These are phyloP conservation scores for Fusarium sp. DNA, from an alignment of 2,329 filamentous ascomycete genomes.

Conservation along the genomic window DNA sequence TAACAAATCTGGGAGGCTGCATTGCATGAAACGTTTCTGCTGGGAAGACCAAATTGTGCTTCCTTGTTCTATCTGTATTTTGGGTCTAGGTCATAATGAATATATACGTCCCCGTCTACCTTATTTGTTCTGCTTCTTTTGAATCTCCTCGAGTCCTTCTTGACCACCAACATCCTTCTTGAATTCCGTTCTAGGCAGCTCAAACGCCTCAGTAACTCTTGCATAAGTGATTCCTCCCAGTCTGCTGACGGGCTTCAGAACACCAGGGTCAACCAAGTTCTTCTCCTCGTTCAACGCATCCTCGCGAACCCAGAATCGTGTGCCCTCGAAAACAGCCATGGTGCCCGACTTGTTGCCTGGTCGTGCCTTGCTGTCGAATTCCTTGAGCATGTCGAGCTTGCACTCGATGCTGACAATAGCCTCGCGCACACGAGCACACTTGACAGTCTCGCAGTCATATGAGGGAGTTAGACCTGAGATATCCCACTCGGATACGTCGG, in stretches of 20 bases:
- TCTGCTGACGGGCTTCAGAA: slow-evolving; percentile 80
- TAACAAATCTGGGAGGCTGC: background rate
- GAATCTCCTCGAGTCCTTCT: slow-evolving; percentile 67
- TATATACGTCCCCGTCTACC: slow-evolving; percentile 11
- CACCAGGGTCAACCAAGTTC: slow-evolving; percentile 78
- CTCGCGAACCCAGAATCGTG: slow-evolving; percentile 88
- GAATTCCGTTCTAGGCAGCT: slow-evolving; percentile 74
- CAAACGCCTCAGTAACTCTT: slow-evolving; percentile 74
- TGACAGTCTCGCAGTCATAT: slow-evolving; percentile 71
- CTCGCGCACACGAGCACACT: slow-evolving; percentile 80
- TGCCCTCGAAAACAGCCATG: slow-evolving; percentile 82
- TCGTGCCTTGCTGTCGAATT: slow-evolving; percentile 78
- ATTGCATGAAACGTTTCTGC: background rate
- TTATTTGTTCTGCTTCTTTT: slow-evolving; percentile 38
- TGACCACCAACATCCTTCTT: slow-evolving; percentile 62
- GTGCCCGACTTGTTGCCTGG: slow-evolving; percentile 81
- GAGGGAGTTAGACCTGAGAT: slow-evolving; percentile 80
- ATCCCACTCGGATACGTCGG: slow-evolving; percentile 82
- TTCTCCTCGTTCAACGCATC: slow-evolving; percentile 85
- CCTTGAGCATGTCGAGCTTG: slow-evolving; percentile 76
- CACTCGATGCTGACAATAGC: slow-evolving; percentile 86
- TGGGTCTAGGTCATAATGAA: slow-evolving; percentile 7
- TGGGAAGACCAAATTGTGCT: background rate
- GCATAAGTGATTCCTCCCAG: slow-evolving; percentile 90
- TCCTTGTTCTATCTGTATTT: slow-evolving; percentile 18